phyloP scores from a whole-genome alignment of 2,329 filamentous ascomycete species.

The Furcasterigmium furcatum region DNA sequence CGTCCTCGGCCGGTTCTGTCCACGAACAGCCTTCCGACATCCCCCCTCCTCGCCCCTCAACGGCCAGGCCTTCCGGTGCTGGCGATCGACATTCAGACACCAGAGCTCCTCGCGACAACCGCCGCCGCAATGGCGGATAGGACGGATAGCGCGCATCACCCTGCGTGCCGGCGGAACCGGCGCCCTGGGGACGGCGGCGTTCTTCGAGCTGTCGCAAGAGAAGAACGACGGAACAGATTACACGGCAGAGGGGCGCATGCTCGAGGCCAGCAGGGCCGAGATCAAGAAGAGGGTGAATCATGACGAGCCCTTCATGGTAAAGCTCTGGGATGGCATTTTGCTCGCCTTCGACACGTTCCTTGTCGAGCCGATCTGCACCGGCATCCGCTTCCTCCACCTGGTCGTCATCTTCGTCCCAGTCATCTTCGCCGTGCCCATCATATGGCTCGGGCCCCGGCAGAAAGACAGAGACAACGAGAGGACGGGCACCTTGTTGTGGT shows the following conservation, averaged over 20 bases:
- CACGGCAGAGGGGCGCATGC: slow-evolving; percentile 83
- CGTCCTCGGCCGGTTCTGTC: slow-evolving; percentile 39
- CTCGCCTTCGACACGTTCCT: slow-evolving; percentile 69
- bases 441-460: slow-evolving; percentile 72
- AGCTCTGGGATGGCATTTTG: slow-evolving; percentile 55
- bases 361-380: slow-evolving; percentile 85
- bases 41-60: slow-evolving; percentile 10
- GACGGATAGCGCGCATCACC: slow-evolving; percentile 18
- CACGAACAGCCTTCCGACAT: slow-evolving; percentile 30
- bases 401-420: slow-evolving; percentile 89
- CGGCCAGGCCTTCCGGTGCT: background rate
- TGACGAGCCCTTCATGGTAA: slow-evolving; percentile 55
- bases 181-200: slow-evolving; percentile 50
- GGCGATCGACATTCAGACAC: background rate
- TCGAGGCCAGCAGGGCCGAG: slow-evolving; percentile 76
- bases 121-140: background rate
- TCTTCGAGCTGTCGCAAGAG: slow-evolving; percentile 55
- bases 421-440: slow-evolving; percentile 70
- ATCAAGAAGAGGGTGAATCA: slow-evolving; percentile 66
- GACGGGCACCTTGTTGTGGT: slow-evolving; percentile 90
- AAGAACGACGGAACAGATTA: slow-evolving; percentile 46
- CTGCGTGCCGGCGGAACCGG: slow-evolving; percentile 37
- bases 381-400: slow-evolving; percentile 82
- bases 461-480: slow-evolving; percentile 69
- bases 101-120: background rate